Evolutionary conservation across 495 filamentous ascomycete genomes (phyloP).

Genomic region (Xylaria grammica): DNA sequence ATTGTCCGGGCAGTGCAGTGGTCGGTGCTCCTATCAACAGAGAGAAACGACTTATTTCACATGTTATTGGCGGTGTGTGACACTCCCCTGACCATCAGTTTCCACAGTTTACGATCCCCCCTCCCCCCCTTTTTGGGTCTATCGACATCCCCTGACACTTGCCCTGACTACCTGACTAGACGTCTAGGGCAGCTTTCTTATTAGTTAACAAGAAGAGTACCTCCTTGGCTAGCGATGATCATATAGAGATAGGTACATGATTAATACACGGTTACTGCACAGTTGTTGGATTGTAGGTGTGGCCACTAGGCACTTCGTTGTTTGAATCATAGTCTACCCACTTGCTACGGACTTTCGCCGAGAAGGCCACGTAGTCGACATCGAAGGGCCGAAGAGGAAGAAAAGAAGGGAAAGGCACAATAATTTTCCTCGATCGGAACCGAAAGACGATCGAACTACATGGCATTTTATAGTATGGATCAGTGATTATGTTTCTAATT

Average conservation of each 20-base stretch:
- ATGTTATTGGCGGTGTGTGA: slow-evolving; percentile 20
- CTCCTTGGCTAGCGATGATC: background rate
- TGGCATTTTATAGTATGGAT: background rate
- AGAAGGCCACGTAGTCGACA: background rate
- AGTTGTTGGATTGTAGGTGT: background rate
- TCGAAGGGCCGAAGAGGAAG: background rate
- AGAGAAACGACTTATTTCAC: background rate
- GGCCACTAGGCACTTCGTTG: background rate
- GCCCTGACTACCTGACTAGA: background rate
- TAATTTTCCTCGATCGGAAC: background rate
- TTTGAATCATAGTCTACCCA: background rate
- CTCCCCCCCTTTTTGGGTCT: background rate
- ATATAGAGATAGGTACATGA: background rate
- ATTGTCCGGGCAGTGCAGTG: slow-evolving; percentile 17
- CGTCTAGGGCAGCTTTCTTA: background rate
- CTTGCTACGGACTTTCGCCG: background rate
- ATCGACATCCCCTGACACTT: slow-evolving; percentile 9
- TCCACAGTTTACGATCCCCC: slow-evolving; percentile 4
- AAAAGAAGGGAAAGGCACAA: background rate
- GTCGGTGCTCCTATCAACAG: slow-evolving; percentile 8
- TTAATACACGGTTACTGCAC: background rate
- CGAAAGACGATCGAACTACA: background rate
- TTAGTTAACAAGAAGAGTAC: background rate
- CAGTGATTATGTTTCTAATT: background rate
- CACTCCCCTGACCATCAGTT: slow-evolving; percentile 20